A percentile compares a stretch with the other conserved stretches of the same genome.
Evolutionary conservation across 1,284 basidiomycete species (phyloP).

Genomic region (Microbotryum lychnidis-dioicae): DNA sequence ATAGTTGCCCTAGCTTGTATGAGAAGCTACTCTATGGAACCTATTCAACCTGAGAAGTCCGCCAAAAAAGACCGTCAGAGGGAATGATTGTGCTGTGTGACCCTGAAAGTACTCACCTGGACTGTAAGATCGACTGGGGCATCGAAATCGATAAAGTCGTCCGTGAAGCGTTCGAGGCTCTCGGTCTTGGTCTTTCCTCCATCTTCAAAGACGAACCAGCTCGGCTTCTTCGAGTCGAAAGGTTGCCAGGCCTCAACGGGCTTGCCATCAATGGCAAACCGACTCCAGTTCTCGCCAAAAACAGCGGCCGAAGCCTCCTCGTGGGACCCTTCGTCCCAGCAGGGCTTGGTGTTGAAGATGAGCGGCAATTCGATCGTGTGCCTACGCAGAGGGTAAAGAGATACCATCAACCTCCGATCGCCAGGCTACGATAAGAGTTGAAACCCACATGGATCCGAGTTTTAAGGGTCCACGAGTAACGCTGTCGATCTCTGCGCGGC

Average conservation of each 20-base stretch:
- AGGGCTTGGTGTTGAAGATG: slow-evolving; percentile 17
- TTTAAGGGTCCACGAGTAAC: slow-evolving; percentile 2
- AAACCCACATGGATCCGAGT: slow-evolving; percentile 17
- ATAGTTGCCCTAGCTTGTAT: too few species aligned
- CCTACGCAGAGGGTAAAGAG: not conserved
- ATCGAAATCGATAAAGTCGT: slow-evolving; percentile 8
- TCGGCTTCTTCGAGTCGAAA: not conserved
- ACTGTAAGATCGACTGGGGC: too few species aligned
- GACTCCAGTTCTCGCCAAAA: slow-evolving; percentile 12
- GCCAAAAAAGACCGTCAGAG: too few species aligned
- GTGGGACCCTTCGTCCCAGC: slow-evolving; percentile 5
- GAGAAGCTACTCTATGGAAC: too few species aligned
- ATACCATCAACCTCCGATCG: not conserved
- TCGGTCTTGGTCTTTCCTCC: slow-evolving; percentile 5
- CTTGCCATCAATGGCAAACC: slow-evolving; percentile 13
- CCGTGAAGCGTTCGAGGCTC: slow-evolving; percentile 3
- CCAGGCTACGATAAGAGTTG: not conserved
- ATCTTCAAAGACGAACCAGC: slow-evolving; percentile 16
- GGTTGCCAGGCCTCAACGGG: slow-evolving; percentile 22
- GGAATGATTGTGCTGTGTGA: too few species aligned
- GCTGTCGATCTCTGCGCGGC: slow-evolving; percentile 5
- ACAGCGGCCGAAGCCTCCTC: slow-evolving; percentile 10
- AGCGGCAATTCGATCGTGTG: slow-evolving; percentile 24
- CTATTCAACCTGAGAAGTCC: too few species aligned
- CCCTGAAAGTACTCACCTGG: too few species aligned